Evolutionary conservation across 257 asterid genomes (phyloP), one percentile per base, ranked within the genome.

Genomic region (Pogostemon cablin): DNA sequence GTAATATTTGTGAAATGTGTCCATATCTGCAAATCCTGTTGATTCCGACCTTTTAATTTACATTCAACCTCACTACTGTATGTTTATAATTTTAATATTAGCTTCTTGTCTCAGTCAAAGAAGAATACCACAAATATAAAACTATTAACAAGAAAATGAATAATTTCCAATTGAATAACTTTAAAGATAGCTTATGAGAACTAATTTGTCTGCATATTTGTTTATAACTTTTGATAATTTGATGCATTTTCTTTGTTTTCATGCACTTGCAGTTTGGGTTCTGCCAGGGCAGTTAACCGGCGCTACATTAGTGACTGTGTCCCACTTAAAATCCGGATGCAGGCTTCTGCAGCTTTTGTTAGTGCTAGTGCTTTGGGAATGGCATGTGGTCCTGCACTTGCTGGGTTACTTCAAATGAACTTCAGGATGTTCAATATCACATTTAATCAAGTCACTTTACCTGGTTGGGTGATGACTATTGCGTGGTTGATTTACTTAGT

Each of bases 311-410:
- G 98, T 52, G 99, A 91, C 77, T 89, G 99, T 44, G 99, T 95
- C 69, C 99, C 99, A 34, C 91, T 89, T 61, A 95, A 83, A 77
- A 83, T 81, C 76, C 90, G 98, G 37, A 85, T 95, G 99, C 91
- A 91, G 77, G 98, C 99, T 48, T 95, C 99, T 15, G 99, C 99
- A 39, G 99, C 90, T 70, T 95, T 95, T 69, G 99, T 95, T 79
- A 95, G 99, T 82, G 99, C 98, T 43, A 91, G 98, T 77, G 99
- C 99, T 71, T 87, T 95, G 72, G 99, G 99, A 81, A 95, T 95
- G 99, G 99, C 99, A 43, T 88, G 96, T 83, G 99, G 98, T 12
- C 99, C 99, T 20, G 99, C 99, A 74, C 83, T 95, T 17, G 99
- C 97, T 9, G 98, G 97, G 41, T 67, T 95, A 56, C 96, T 95